These are phyloP conservation scores for Lepidium africanum DNA, from an alignment of 345 rosid species.

Conservation along the genomic window DNA sequence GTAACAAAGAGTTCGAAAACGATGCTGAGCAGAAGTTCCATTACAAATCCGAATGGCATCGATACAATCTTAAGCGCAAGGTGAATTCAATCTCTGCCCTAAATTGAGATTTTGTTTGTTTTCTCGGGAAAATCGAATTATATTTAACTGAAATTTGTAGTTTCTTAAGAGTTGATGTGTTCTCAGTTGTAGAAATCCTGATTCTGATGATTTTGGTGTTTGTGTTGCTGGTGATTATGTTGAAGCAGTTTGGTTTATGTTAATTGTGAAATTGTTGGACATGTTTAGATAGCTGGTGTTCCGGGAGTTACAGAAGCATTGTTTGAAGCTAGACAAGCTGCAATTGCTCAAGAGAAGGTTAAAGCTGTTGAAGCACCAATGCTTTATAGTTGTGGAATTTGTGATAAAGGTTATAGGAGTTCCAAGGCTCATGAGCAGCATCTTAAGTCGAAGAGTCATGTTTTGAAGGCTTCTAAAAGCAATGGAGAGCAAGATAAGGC, in stretches of 20 bases:
- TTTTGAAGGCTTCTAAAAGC: constrained; percentile 38
- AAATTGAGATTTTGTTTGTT: neutral
- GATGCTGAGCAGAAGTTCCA: constrained; percentile 81
- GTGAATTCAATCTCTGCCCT: constrained; percentile 19
- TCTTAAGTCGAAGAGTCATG: constrained; percentile 62
- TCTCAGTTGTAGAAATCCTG: neutral
- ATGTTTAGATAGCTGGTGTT: constrained; percentile 77
- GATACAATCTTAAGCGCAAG: constrained; percentile 98
- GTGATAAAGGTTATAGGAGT: constrained; percentile 74
- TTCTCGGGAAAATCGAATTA: neutral
- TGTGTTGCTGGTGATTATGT: neutral
- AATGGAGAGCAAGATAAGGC: constrained; percentile 38
- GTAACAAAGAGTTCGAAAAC: constrained; percentile 70
- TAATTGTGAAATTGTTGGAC: neutral
- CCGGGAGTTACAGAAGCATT: constrained; percentile 91
- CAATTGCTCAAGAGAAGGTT: constrained; percentile 52
- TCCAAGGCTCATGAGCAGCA: constrained; percentile 81
- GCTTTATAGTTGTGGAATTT: constrained; percentile 72
- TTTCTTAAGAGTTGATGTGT: too few species aligned
- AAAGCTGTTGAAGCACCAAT: constrained; percentile 50
- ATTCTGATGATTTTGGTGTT: neutral
- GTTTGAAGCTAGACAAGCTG: constrained; percentile 70
- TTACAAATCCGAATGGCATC: constrained; percentile 98
- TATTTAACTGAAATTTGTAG: neutral
- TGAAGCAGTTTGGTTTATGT: neutral